Conservation (phyloP, 192 early-diverging fungal species). For the Rhizophlyctis rosea region DNA sequence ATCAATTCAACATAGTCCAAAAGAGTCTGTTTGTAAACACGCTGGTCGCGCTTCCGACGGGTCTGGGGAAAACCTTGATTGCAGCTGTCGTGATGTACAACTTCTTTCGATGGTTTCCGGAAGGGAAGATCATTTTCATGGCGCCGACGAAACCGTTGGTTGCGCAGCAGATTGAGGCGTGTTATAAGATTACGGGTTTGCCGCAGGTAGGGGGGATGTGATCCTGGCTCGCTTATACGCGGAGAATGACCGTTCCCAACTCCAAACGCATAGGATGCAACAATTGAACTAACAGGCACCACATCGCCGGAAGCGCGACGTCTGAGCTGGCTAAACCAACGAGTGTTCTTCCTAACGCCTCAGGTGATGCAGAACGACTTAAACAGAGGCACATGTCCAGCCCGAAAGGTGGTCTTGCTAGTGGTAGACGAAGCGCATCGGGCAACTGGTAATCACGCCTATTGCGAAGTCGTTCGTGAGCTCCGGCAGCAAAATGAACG, state of each 20-base stretch:
- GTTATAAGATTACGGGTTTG: conserved; percentile 76
- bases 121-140: conserved; percentile 80
- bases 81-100: conserved; percentile 94
- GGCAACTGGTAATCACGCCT: conserved; percentile 82
- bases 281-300: conserved; percentile 67
- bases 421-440: conserved; percentile 92
- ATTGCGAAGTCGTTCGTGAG: conserved; percentile 65
- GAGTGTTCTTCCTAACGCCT: conserved; percentile 85
- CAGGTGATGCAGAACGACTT: conserved; percentile 88
- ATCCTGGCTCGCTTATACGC: background rate
- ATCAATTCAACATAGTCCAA: conserved; percentile 84
- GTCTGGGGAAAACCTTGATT: conserved; percentile 93
- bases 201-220: conserved; percentile 42
- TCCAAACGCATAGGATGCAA: conserved; percentile 44
- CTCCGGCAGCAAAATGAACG: conserved; percentile 42
- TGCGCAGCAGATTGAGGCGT: conserved; percentile 86
- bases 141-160: conserved; percentile 92
- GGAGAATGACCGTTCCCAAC: too few relatives aligned
- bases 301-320: conserved; percentile 48
- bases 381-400: conserved; percentile 60
- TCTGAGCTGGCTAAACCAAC: conserved; percentile 58
- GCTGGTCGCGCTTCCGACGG: conserved; percentile 73
- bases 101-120: conserved; percentile 84
- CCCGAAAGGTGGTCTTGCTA: conserved; percentile 60
- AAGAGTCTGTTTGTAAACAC: conserved; percentile 78